Conservation (phyloP, 345 rosid species). For the Excoecaria cochinchinensis region DNA sequence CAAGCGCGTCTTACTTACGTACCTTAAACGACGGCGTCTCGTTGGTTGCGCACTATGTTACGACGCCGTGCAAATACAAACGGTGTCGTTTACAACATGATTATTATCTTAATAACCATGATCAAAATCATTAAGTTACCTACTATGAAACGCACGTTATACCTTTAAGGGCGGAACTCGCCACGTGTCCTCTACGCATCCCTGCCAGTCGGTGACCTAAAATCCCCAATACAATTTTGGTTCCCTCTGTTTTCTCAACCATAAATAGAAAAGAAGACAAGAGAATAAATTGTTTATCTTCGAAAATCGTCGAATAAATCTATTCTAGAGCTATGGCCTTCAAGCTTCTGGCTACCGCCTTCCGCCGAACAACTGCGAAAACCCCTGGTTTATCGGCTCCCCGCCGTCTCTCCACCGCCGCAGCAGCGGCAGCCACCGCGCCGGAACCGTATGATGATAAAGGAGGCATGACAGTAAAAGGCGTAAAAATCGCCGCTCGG, state of each 20-base stretch:
- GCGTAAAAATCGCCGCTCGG: constrained; percentile 62
- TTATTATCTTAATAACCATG: no score
- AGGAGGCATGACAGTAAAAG: constrained; percentile 54
- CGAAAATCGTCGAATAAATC: no score
- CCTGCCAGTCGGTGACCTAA: constrained; percentile 5
- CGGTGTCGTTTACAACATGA: background rate
- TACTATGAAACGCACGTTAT: background rate
- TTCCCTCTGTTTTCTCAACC: background rate
- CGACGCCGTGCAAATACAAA: background rate
- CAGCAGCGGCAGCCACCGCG: constrained; percentile 24
- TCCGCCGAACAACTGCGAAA: constrained; percentile 39
- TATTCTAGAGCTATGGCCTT: constrained; percentile 47
- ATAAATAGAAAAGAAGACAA: background rate
- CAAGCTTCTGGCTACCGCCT: constrained; percentile 46
- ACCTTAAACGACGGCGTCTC: background rate
- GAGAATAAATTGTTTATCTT: background rate
- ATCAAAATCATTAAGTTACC: background rate
- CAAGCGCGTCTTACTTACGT: background rate
- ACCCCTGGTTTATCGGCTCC: constrained; percentile 15
- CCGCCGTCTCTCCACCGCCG: constrained; percentile 31
- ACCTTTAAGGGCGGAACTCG: background rate
- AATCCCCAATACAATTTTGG: background rate
- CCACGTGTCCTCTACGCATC: background rate
- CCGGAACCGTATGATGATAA: constrained; percentile 36
- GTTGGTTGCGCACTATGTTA: background rate